Evolutionary conservation across 805 yeast species (phyloP), one percentile per base, ranked within the genome.

Genomic region (Kluyveromyces wickerhamii): DNA sequence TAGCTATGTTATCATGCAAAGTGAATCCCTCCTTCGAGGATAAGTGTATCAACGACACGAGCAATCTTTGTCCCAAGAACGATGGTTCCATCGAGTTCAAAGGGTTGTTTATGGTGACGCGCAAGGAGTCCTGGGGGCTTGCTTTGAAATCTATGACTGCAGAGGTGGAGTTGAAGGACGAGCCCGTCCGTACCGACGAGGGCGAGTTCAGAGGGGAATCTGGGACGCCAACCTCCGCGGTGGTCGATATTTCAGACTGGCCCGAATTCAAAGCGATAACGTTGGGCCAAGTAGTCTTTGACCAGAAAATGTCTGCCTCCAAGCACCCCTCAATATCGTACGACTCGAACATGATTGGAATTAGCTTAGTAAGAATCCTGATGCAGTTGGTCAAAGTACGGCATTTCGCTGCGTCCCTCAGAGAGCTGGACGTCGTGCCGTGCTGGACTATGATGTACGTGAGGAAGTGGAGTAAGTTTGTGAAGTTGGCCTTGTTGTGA

Each of bases 311-410:
- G 19, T 46, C 45, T n/a, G 28, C 35, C 16, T 34, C 33, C 47
- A 56, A 57, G 9, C 58, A 57, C 35, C 47, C 62, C 44, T 46
- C 60, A 17, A 49, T 59, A 30, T 43, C 63, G 10, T 17, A 11
- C 8, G 61, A 51, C 56, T 87, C 95, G 48, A 71, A 82, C 5
- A 79, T 50, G 30, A 74, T 69, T 0, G 96, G 96, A 14, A 82
- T 42, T 3, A 82, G 35, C 40, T 74, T 71, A 3, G 84, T 73
- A 26, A 88, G 55, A 4, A 81, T 54, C 23, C 95, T 67, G 5
- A 79, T 46, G 46, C 85, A 76, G 39, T 75, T 79, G 30, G 81
- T 57, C 8, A 77, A 48, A n/a, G 38, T 40, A 2, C 49, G 36
- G 11, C 62, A 56, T 33, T 18, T 18, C 3, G 29, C 24, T 23